Conservation (phyloP, 164 flowering plant genomes). For the Aristolochia fimbriata region DNA sequence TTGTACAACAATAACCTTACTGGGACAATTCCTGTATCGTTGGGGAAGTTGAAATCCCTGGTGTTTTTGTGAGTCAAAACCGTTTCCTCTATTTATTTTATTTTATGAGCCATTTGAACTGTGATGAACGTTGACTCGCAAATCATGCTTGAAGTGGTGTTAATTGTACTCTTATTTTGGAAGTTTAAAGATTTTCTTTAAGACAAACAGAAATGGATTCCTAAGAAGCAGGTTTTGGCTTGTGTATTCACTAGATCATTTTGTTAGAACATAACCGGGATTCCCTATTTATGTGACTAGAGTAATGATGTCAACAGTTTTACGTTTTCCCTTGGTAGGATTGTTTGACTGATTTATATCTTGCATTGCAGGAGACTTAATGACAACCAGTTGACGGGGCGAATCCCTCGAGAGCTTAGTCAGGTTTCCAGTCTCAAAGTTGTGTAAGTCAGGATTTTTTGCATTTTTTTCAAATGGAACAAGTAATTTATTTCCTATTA, state of each 20-base stretch:
- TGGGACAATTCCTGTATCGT: conserved; percentile 59
- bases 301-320: too few species aligned
- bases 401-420: conserved; percentile 59
- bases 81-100: not conserved
- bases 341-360: conserved; percentile 2
- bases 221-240: not conserved
- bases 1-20: conserved; percentile 78
- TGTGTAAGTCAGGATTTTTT: conserved; percentile 52
- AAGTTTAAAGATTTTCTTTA: not conserved
- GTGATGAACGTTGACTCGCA: not conserved
- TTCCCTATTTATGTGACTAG: too few species aligned
- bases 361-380: conserved; percentile 56
- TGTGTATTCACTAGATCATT: not conserved
- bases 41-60: conserved; percentile 80
- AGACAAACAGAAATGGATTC: not conserved
- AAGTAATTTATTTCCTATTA: not conserved
- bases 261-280: too few species aligned
- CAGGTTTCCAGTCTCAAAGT: conserved; percentile 63
- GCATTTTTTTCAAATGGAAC: not conserved
- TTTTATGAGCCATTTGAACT: not conserved
- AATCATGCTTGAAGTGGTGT: not conserved
- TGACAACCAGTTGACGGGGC: conserved; percentile 62
- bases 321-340: too few species aligned
- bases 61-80: conserved; percentile 65
- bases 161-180: too few species aligned